These are phyloP conservation scores for Picochlorum sp. DNA, from an alignment of 139 green algal species.

Conservation along the genomic window DNA sequence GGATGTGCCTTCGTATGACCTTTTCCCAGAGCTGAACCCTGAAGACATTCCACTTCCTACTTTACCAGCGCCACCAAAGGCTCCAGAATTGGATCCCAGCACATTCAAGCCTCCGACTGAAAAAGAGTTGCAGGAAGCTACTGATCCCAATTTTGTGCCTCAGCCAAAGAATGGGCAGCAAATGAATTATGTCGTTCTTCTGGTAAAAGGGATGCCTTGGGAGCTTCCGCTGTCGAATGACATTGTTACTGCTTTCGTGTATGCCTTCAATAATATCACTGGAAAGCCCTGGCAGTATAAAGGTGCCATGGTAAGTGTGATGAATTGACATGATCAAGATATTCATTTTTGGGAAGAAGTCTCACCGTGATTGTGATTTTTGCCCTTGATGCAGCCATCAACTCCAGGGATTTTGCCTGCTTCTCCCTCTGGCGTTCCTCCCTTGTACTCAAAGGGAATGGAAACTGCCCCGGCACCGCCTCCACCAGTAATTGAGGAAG, in stretches of 20 bases:
- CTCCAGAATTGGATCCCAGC: neutral
- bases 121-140: neutral
- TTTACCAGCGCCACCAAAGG: neutral
- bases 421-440: neutral
- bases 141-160: neutral
- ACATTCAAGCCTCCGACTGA: neutral
- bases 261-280: constrained; percentile 5
- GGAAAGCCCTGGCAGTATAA: neutral
- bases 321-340: neutral
- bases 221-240: neutral
- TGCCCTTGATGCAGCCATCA: neutral
- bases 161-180: neutral
- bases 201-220: neutral
- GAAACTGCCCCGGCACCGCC: neutral
- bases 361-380: neutral
- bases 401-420: neutral
- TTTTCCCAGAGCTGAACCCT: neutral
- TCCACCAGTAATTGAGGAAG: neutral
- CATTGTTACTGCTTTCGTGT: neutral
- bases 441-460: neutral
- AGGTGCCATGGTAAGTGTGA: neutral
- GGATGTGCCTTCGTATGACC: neutral
- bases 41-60: neutral
- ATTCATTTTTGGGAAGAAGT: neutral
- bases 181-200: neutral